Conservation (phyloP, 1,284 basidiomycete species). For the Malassezia equina region DNA sequence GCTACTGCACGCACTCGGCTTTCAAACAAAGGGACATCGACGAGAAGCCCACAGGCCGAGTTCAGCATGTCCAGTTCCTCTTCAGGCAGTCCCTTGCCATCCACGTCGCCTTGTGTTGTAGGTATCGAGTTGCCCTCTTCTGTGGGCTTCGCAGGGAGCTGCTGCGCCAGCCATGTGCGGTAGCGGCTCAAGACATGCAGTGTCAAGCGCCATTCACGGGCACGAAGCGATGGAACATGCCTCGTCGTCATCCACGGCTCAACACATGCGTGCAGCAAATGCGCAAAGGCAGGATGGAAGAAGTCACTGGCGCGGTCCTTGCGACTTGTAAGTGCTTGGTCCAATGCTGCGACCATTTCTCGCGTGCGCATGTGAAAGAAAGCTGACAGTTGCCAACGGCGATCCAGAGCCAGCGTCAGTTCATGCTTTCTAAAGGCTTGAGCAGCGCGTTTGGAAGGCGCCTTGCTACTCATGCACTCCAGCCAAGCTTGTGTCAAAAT, state of each 20-base stretch:
- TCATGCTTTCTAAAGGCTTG: conserved; percentile 54
- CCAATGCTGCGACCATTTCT: conserved; percentile 59
- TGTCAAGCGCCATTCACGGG: conserved; percentile 39
- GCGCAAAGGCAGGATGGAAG: conserved; percentile 10
- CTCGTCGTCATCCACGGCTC: conserved; percentile 26
- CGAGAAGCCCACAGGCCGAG: neutral
- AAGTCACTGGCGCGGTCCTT: conserved; percentile 10
- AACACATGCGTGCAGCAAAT: conserved; percentile 21
- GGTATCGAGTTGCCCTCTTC: neutral
- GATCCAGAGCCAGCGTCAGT: conserved; percentile 63
- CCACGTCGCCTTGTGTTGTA: neutral
- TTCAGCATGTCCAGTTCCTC: neutral
- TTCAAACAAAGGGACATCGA: conserved; percentile 10
- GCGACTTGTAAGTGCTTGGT: conserved; percentile 11
- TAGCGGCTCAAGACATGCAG: conserved; percentile 39
- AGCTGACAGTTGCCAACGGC: conserved; percentile 86
- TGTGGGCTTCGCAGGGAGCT: neutral
- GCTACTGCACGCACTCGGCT: conserved; percentile 2
- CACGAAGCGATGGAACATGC: conserved; percentile 29
- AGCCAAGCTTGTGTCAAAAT: conserved; percentile 73
- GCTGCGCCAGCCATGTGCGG: conserved; percentile 29
- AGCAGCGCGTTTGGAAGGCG: conserved; percentile 56
- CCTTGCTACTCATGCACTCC: conserved; percentile 68
- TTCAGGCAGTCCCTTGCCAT: neutral
- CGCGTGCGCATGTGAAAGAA: conserved; percentile 98